Evolutionary conservation across 1,284 basidiomycete genomes (phyloP), one percentile per base, ranked within the genome.

Genomic region (Leccinum angustisporum): DNA sequence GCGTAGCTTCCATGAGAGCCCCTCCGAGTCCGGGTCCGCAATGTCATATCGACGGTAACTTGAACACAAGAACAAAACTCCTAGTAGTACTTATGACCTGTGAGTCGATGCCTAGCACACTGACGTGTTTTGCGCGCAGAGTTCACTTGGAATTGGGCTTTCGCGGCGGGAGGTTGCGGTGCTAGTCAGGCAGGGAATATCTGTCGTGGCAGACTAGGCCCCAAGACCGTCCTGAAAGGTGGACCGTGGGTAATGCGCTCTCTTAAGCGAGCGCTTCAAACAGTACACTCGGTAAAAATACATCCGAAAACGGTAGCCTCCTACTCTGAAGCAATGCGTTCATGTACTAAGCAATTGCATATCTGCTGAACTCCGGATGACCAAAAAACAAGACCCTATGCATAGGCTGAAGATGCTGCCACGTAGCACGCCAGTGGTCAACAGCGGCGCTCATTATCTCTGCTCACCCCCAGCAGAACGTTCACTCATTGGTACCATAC

Each of bases 401-500:
- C 40, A 43, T 43, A n/a, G n/a, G n/a, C 9, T n/a, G 10, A 43
- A 43, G n/a, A 36, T 43, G n/a, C 40, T 21, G 4, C 18, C 48
- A 25, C 21, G 13, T 25, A 14, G 21, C 13, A 14, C 8, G 21
- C 48, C 48, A 25, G 18, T 9, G 51, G 10, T 31, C 51, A 52
- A 27, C 27, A 31, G 2, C 25, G 10, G 14, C 51, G 16, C 50
- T 27, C 27, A 27, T 54, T 30, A 56, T 36, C 46, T 4, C 30
- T 62, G 9, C 14, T 60, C 27, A 5, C 18, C 30, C n/a, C 7
- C 14, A 59, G n/a, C 4, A 48, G 33, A 21, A 16, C 25, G 6
- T 33, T 27, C 33, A 8, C 34, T 34, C 34, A 67, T 54, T 54
- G 14, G 51, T 61, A 13, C 64, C 65, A 54, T 57, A 59, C 16